Conservation (phyloP, 768 basidiomycete species). For the Candolleomyces aberdarensis region DNA sequence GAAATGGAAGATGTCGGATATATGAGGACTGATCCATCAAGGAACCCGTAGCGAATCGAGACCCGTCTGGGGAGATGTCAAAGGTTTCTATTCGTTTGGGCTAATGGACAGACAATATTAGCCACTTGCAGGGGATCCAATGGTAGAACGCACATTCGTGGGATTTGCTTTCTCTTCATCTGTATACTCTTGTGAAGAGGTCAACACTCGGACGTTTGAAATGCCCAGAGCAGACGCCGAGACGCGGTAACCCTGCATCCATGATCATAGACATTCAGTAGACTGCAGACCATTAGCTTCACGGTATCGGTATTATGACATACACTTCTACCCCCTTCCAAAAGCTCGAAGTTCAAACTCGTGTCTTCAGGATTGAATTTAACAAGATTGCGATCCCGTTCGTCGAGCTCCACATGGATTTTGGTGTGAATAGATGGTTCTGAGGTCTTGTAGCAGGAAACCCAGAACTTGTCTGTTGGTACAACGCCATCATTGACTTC, state of each 20-base stretch:
- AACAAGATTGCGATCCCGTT: constrained; percentile 49
- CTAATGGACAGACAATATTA: constrained; percentile 20
- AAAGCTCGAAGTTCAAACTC: constrained; percentile 36
- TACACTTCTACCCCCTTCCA: constrained; percentile 19
- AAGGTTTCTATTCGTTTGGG: constrained; percentile 62
- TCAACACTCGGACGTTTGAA: constrained; percentile 40
- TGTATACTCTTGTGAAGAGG: constrained; percentile 50
- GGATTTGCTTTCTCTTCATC: constrained; percentile 44
- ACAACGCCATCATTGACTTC: constrained; percentile 62
- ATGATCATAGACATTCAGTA: too few relatives aligned
- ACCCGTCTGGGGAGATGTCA: constrained; percentile 56
- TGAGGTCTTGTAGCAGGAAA: constrained; percentile 63
- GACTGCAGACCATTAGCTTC: too few relatives aligned
- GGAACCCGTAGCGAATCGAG: constrained; percentile 60
- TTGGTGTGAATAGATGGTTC: constrained; percentile 63
- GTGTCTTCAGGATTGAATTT: constrained; percentile 45
- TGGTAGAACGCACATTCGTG: constrained; percentile 29
- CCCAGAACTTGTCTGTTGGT: constrained; percentile 63
- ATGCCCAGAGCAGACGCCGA: constrained; percentile 49
- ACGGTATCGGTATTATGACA: not conserved
- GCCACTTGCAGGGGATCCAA: not conserved
- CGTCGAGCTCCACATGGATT: constrained; percentile 50
- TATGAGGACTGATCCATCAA: constrained; percentile 55
- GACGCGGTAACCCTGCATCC: constrained; percentile 36
- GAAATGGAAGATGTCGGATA: constrained; percentile 34